Conservation (phyloP, 768 basidiomycete species). For the Boletus rufocinnamomeus region DNA sequence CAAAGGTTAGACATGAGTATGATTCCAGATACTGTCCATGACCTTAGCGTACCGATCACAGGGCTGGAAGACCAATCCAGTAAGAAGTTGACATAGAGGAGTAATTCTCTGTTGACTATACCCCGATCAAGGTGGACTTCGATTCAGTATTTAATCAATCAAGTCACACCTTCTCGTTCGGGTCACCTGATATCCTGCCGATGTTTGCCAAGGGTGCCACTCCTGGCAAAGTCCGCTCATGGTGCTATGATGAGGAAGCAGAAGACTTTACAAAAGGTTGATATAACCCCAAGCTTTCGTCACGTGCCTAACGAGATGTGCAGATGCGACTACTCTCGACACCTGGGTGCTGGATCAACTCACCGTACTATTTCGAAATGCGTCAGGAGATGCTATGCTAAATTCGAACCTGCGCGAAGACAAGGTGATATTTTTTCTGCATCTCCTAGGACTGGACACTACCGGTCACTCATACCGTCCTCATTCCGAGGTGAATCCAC, state of each 20-base stretch:
- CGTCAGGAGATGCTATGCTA: conserved; percentile 52
- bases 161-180: conserved; percentile 75
- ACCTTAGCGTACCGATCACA: conserved; percentile 27
- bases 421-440: conserved; percentile 78
- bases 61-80: conserved; percentile 89
- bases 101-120: conserved; percentile 1
- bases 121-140: conserved; percentile 57
- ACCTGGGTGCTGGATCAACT: conserved; percentile 78
- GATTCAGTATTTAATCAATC: conserved; percentile 90
- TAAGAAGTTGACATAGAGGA: conserved; percentile 26
- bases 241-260: conserved; percentile 73
- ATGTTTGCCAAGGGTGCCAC: conserved; percentile 82
- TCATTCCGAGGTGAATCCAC: conserved; percentile 62
- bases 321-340: conserved; percentile 78
- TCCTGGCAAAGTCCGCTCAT: conserved; percentile 68
- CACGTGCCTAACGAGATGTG: not conserved
- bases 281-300: not conserved
- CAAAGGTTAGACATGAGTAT: conserved; percentile 52
- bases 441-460: conserved; percentile 82
- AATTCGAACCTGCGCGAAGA: conserved; percentile 53
- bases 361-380: conserved; percentile 59
- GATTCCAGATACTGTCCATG: conserved; percentile 7
- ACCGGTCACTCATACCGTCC: conserved; percentile 88
- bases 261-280: conserved; percentile 88
- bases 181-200: conserved; percentile 85